Conservation (phyloP, 306 rosid genomes). For the Benincasa hispida region DNA sequence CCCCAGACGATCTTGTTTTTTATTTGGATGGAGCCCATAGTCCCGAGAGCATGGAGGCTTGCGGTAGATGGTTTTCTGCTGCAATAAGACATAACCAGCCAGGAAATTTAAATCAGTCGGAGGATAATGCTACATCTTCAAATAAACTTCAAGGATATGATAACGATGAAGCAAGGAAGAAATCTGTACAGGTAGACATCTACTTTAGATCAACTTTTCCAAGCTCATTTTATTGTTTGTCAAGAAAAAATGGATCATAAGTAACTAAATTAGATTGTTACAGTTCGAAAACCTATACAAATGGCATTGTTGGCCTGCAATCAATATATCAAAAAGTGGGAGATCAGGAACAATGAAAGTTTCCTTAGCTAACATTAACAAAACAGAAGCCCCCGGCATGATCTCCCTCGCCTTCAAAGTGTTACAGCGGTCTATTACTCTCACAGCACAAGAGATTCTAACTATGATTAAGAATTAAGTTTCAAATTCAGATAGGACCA, state of each 20-base stretch:
- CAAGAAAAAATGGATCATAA: neutral
- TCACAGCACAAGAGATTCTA: neutral
- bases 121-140: slow-evolving; percentile 24
- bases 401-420: neutral
- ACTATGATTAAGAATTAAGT: too few species aligned
- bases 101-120: slow-evolving; percentile 25
- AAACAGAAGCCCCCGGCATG: neutral
- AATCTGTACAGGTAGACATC: slow-evolving; percentile 46
- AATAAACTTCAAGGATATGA: slow-evolving; percentile 19
- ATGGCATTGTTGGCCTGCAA: neutral
- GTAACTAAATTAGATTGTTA: neutral
- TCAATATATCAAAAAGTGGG: neutral
- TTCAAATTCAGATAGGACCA: too few species aligned
- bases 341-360: neutral
- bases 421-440: neutral
- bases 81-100: slow-evolving; percentile 36
- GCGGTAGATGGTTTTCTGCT: slow-evolving; percentile 81
- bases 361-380: neutral
- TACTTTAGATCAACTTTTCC: slow-evolving; percentile 9
- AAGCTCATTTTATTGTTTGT: slow-evolving; percentile 8
- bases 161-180: slow-evolving; percentile 28
- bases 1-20: slow-evolving; percentile 48
- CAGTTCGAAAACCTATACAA: neutral
- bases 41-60: slow-evolving; percentile 86
- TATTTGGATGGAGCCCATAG: slow-evolving; percentile 96